Conservation (phyloP, 1,284 basidiomycete species). For the Peniophora sp. region DNA sequence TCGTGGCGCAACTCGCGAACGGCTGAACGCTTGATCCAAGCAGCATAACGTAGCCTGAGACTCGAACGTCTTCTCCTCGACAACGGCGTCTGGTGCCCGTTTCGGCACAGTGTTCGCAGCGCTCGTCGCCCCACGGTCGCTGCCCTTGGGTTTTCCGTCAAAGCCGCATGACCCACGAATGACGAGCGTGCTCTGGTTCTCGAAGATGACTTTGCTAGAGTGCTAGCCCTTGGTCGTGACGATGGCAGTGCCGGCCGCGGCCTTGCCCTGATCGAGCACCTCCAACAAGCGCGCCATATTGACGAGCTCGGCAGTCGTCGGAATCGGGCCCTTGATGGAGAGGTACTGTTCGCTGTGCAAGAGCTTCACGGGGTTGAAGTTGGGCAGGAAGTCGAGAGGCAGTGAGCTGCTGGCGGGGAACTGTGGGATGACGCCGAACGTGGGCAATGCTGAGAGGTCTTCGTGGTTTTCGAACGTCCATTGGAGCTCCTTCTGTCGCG, state of each 20-base stretch:
- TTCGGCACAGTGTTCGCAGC: conserved; percentile 81
- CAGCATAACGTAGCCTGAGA: conserved; percentile 90
- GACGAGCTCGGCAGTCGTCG: conserved; percentile 79
- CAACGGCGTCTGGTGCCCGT: conserved; percentile 75
- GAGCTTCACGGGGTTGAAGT: conserved; percentile 95
- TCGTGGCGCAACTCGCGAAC: too few species aligned
- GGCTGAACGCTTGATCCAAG: too few species aligned
- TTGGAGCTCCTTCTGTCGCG: conserved; percentile 88
- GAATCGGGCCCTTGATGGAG: conserved; percentile 81
- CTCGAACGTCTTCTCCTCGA: conserved; percentile 79
- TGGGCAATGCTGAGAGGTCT: conserved; percentile 81
- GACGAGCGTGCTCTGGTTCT: conserved; percentile 90
- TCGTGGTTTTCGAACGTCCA: conserved; percentile 91
- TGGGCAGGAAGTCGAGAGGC: conserved; percentile 82
- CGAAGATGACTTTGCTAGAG: conserved; percentile 80
- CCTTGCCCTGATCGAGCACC: conserved; percentile 87
- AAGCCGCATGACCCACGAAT: conserved; percentile 94
- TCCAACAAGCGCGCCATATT: conserved; percentile 77
- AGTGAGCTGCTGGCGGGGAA: conserved; percentile 63
- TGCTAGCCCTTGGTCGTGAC: conserved; percentile 76
- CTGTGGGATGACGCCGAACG: conserved; percentile 96
- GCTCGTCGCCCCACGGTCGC: conserved; percentile 84
- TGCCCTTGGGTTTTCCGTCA: conserved; percentile 83
- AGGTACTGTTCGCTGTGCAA: conserved; percentile 98
- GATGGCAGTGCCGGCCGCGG: conserved; percentile 77